phyloP scores from a whole-genome alignment of 2,329 filamentous ascomycete species.

The Penicillium sp. region DNA sequence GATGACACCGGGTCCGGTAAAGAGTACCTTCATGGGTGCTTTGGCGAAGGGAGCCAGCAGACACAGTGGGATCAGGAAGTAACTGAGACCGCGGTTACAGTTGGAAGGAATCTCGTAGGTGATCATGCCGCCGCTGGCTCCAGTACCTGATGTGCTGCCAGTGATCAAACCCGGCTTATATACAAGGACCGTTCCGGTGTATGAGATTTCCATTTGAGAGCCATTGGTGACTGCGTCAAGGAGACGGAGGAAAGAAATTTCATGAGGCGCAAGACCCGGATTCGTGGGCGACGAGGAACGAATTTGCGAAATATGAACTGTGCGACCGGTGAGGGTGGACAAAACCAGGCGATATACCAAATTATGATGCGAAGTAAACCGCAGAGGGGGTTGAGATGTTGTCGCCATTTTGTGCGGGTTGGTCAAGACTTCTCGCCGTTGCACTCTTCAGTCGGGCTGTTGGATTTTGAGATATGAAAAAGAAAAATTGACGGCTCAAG shows the following conservation, averaged over 20 bases:
- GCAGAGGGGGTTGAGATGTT: constrained; percentile 55
- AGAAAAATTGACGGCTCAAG: constrained; percentile 33
- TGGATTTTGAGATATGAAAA: constrained; percentile 19
- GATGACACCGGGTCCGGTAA: constrained; percentile 88
- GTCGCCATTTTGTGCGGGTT: constrained; percentile 38
- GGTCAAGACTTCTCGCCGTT: constrained; percentile 11
- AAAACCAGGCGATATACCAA: constrained; percentile 83
- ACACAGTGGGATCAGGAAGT: constrained; percentile 87
- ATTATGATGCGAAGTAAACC: constrained; percentile 80
- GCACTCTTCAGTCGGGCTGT: not conserved
- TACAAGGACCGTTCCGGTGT: constrained; percentile 88
- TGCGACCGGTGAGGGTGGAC: constrained; percentile 83
- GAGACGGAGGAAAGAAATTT: constrained; percentile 92
- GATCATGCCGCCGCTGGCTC: constrained; percentile 71
- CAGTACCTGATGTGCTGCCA: constrained; percentile 73
- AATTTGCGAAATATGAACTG: constrained; percentile 91
- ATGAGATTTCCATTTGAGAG: constrained; percentile 89
- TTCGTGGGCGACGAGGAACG: constrained; percentile 80
- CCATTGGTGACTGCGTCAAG: constrained; percentile 95
- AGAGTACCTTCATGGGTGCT: constrained; percentile 81
- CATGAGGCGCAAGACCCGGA: constrained; percentile 85
- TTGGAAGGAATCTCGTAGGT: constrained; percentile 75
- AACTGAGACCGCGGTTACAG: constrained; percentile 79
- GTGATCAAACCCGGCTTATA: constrained; percentile 93
- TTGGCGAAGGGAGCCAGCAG: constrained; percentile 92